Conservation (phyloP, 441 rosid genomes). For the Syzygium malaccense region DNA sequence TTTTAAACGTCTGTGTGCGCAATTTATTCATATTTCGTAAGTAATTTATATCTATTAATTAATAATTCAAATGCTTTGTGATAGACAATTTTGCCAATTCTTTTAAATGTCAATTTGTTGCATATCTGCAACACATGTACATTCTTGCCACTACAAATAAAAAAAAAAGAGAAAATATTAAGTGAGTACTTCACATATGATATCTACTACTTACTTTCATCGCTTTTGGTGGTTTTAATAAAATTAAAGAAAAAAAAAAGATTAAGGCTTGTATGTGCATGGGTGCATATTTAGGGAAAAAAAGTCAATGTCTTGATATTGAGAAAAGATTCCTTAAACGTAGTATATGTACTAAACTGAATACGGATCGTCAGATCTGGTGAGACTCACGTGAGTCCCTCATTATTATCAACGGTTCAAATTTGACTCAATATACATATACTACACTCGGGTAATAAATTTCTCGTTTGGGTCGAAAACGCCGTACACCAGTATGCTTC, state of each 20-base stretch:
- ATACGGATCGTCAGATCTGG: rapidly evolving
- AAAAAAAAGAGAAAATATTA: background rate
- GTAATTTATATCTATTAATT: background rate
- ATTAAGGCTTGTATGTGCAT: background rate
- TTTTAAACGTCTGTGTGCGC: background rate
- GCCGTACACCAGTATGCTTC: background rate
- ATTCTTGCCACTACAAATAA: background rate
- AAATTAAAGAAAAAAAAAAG: no score
- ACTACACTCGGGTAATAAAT: background rate
- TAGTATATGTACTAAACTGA: rapidly evolving
- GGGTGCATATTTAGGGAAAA: background rate
- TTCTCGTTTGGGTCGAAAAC: background rate
- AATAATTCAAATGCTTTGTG: background rate
- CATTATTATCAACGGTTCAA: background rate
- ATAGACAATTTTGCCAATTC: background rate
- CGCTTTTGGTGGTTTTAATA: background rate
- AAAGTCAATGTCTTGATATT: no score
- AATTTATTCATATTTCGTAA: background rate
- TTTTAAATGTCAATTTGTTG: background rate
- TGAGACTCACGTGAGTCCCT: background rate
- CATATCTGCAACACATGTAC: background rate
- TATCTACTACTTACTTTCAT: no score
- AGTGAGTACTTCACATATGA: background rate
- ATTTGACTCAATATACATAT: background rate
- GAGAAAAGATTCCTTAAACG: no score